Conservation (phyloP, 148 eudicot species). For the Suaeda aralocaspica region DNA sequence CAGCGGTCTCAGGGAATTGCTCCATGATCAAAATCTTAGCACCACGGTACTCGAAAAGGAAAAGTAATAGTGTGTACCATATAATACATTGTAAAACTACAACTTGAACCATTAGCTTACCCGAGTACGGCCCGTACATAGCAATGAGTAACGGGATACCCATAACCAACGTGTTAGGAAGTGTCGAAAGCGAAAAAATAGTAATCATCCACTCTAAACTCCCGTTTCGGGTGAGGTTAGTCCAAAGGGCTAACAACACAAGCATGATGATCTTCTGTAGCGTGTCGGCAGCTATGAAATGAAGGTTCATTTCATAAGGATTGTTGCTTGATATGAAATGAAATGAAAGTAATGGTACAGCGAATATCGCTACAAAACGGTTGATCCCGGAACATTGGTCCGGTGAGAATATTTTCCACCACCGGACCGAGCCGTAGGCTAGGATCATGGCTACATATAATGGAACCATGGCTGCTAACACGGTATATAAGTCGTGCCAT, state of each 20-base stretch:
- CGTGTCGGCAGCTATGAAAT: slow-evolving; percentile 69
- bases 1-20: slow-evolving; percentile 88
- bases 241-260: slow-evolving; percentile 39
- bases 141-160: slow-evolving; percentile 71
- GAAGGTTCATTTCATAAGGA: slow-evolving; percentile 60
- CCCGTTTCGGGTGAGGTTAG: slow-evolving; percentile 48
- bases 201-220: slow-evolving; percentile 72
- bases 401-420: slow-evolving; percentile 85
- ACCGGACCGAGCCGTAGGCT: slow-evolving; percentile 79
- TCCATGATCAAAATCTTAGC: slow-evolving; percentile 70
- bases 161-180: slow-evolving; percentile 80
- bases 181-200: slow-evolving; percentile 58
- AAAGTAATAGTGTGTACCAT: slow-evolving; percentile 67
- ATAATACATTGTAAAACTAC: slow-evolving; percentile 73
- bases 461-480: slow-evolving; percentile 67
- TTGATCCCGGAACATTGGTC: slow-evolving; percentile 89
- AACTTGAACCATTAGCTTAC: slow-evolving; percentile 62
- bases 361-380: slow-evolving; percentile 73
- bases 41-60: slow-evolving; percentile 68
- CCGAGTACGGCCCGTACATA: slow-evolving; percentile 62
- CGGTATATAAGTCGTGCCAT: slow-evolving; percentile 75
- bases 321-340: slow-evolving; percentile 72
- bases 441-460: slow-evolving; percentile 82
- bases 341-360: slow-evolving; percentile 67
- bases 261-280: slow-evolving; percentile 66